Base-by-base conservation (phyloP, 2,329 filamentous ascomycete genomes). In the Eutypella sp. region DNA sequence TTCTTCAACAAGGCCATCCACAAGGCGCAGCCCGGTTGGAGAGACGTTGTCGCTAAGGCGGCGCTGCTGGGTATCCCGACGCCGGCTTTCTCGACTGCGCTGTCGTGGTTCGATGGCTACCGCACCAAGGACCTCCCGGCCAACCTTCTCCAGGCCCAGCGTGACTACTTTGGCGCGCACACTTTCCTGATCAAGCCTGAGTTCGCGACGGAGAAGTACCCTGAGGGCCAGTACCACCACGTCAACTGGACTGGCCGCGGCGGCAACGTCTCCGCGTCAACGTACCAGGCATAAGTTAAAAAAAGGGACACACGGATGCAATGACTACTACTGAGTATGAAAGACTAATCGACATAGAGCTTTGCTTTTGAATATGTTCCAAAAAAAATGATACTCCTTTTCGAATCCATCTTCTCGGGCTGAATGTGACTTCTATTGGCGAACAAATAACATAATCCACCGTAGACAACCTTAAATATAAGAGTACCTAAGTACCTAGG, bases 1-100 rank as follows among this genome's bases (percentile, higher is more conserved):
- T 99, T 99, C 85, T 99, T 99, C 87, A 96, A 95, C 82, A 89
- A 93, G 77, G 93, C 93, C 62, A 99, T 99, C 73, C 86, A 96
- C 84, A 88, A 85, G 66, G 93, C 93, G 49, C 93, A 99, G 79
- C 79, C 79, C 50, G 90, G 90, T 67, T 96, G 90, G 90, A 84
- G 88, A 78, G 84, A 90, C 67, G 85, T 95, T 56, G 86, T 99
- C 59, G 80, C 87, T 75, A 95, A 95, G 84, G 81, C 87, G 58
- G 91, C 92, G 54, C 80, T 95, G 55, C 89, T 95, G 73, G 93
- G 93, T 72, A 95, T 99, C 67, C 93, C 93, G 57, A 93, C 89
- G 46, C 93, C 93, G 36, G 89, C 89, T 63, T 99, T 99, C 85
- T 90, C 87, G 68, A 97, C 93, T 51, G 93, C 93, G 41, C 83